Conservation (phyloP, 1,139 yeast genomes). For the Candida sp. region DNA sequence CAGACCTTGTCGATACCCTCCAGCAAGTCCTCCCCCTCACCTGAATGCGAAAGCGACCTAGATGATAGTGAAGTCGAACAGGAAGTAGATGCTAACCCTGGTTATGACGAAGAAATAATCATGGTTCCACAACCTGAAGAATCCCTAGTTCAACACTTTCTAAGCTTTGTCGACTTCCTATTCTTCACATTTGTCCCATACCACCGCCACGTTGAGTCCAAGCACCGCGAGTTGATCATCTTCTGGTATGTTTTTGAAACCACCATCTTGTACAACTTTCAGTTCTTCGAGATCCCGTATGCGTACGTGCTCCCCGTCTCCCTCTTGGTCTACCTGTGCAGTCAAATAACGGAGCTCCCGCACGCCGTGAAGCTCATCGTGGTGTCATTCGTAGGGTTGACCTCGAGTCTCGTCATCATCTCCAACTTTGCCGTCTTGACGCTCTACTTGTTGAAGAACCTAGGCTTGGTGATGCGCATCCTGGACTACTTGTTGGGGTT, state of each 20-base stretch:
- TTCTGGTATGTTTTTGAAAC: conserved; percentile 26
- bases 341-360: not conserved
- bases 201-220: conserved; percentile 11
- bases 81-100: not conserved
- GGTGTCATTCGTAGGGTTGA: conserved; percentile 26
- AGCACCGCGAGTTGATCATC: conserved; percentile 8
- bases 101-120: not conserved
- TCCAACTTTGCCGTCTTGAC: conserved; percentile 32
- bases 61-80: not conserved
- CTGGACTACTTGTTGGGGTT: conserved; percentile 47
- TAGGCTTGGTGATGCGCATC: conserved; percentile 39
- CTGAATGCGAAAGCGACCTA: too few relatives aligned
- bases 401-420: conserved; percentile 30
- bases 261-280: conserved; percentile 21
- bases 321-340: not conserved
- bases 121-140: conserved; percentile 11
- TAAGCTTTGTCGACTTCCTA: conserved; percentile 21
- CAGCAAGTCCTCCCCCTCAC: not conserved
- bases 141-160: conserved; percentile 18
- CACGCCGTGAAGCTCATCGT: conserved; percentile 1
- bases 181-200: conserved; percentile 27
- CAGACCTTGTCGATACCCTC: not conserved
- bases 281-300: conserved; percentile 17
- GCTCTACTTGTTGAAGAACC: conserved; percentile 37
- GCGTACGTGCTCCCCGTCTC: conserved; percentile 8